Base-by-base conservation (phyloP, 2,329 filamentous ascomycete genomes). In the Fusarium aywerte region DNA sequence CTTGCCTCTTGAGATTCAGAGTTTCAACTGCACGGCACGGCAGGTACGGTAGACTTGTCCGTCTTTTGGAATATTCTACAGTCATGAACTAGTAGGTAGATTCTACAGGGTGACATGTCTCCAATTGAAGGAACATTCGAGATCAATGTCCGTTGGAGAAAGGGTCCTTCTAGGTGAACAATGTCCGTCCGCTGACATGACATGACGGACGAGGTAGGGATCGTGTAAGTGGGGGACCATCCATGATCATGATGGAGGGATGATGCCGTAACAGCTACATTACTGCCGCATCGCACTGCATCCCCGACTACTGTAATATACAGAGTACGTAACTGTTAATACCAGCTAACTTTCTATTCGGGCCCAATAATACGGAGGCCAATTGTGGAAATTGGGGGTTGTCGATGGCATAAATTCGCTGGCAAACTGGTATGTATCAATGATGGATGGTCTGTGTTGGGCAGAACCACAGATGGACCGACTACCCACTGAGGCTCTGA, bases 401-500 rank as follows among this genome's bases (percentile, higher is more conserved):
- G 45, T 31, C n/a, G 18, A 49, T 25, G 21, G 13, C 21, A 27
- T 12, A n/a, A 25, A 16, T 23, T 11, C 12, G 15, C 12, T 36
- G 11, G 31, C 12, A 36, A 25, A 10, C 29, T 45, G 38, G 13
- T 40, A 42, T 44, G 13, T 40, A 42, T 44, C 48, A 29, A 47
- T 36, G 51, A 53, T 33, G 51, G 51, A 53, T 33, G 51, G 40
- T 33, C 45, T 51, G 16, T 49, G 32, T 21, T 57, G 12, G 42
- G 20, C 25, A 54, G 59, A 27, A 39, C 49, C 62, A 62, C 65
- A 68, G 47, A 62, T 68, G 65, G 61, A 51, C 65, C 56, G 51
- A 62, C 45, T 63, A 39, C 40, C 39, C 63, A 51, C 45, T 36
- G 38, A 55, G 50, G 39, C 47, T 65, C 39, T 50, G 56, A 57